Evolutionary conservation across 2,329 filamentous ascomycete genomes (phyloP).

Genomic region (Fonsecaea erecta): DNA sequence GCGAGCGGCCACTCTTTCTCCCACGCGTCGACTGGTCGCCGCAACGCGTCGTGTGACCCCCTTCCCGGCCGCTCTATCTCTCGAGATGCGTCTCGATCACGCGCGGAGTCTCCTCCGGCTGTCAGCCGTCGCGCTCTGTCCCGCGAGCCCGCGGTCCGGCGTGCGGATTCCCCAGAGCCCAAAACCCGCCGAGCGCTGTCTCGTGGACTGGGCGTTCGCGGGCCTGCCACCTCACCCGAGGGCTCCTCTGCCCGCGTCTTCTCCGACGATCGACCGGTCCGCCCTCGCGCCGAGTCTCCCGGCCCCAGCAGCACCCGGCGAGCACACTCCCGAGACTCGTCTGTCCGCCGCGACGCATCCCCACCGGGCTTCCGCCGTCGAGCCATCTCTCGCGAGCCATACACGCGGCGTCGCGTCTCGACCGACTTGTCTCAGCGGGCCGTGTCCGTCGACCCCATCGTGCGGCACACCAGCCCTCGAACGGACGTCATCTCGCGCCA

Average conservation of each 20-base stretch:
- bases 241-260: not conserved
- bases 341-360: conserved; percentile 3
- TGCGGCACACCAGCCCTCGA: conserved; percentile 17
- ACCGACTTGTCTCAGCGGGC: conserved; percentile 23
- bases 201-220: conserved; percentile 1
- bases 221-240: not conserved
- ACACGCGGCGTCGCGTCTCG: conserved; percentile 19
- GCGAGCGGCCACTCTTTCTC: conserved; percentile 3
- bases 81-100: too few relatives aligned
- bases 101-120: not conserved
- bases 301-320: conserved; percentile 3
- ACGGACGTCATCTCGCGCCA: conserved; percentile 9
- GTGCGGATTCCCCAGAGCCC: not conserved
- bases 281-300: conserved; percentile 17
- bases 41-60: conserved; percentile 15
- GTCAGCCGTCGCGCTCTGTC: conserved; percentile 9
- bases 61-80: too few relatives aligned
- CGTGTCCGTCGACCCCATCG: conserved; percentile 25
- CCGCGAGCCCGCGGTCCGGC: not conserved
- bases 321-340: conserved; percentile 16
- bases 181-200: not conserved
- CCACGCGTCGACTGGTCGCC: too few relatives aligned
- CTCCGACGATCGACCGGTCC: conserved; percentile 2
- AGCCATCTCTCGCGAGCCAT: conserved; percentile 22
- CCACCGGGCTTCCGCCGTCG: conserved; percentile 5